Evolutionary conservation across 371 early-diverging fungal genomes (phyloP).

Genomic region (Mortierella polycephala): DNA sequence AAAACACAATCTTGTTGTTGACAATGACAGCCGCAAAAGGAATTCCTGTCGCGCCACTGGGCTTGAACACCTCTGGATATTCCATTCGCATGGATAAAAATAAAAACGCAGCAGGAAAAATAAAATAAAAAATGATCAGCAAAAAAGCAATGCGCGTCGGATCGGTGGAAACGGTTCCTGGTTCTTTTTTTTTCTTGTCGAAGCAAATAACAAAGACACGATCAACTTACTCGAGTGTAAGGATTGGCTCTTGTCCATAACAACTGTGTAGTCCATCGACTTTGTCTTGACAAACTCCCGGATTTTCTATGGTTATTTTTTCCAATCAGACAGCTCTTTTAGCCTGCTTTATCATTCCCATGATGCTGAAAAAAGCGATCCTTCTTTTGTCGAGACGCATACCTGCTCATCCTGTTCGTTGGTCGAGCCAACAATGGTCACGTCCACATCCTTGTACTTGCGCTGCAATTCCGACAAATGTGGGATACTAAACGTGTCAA

Average conservation of each 20-base stretch:
- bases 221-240: constrained; percentile 31
- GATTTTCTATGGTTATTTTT: constrained; percentile 37
- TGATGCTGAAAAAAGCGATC: not conserved
- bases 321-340: not conserved
- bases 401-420: constrained; percentile 46
- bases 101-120: not conserved
- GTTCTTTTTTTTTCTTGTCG: not conserved
- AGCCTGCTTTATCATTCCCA: not conserved
- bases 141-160: no score
- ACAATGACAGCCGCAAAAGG: constrained; percentile 47
- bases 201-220: not conserved
- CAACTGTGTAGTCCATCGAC: constrained; percentile 48
- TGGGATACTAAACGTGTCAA: constrained; percentile 33
- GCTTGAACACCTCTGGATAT: constrained; percentile 36
- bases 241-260: constrained; percentile 35
- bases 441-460: constrained; percentile 52
- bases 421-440: constrained; percentile 42
- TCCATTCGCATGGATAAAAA: not conserved
- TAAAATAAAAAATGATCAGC: not conserved
- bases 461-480: constrained; percentile 47
- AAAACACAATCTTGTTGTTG: constrained; percentile 51
- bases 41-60: constrained; percentile 49
- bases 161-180: no score
- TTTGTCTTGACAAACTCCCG: constrained; percentile 40
- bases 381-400: not conserved